Evolutionary conservation across 2,329 filamentous ascomycete species (phyloP).

Genomic region (Curvularia eragrostidis): DNA sequence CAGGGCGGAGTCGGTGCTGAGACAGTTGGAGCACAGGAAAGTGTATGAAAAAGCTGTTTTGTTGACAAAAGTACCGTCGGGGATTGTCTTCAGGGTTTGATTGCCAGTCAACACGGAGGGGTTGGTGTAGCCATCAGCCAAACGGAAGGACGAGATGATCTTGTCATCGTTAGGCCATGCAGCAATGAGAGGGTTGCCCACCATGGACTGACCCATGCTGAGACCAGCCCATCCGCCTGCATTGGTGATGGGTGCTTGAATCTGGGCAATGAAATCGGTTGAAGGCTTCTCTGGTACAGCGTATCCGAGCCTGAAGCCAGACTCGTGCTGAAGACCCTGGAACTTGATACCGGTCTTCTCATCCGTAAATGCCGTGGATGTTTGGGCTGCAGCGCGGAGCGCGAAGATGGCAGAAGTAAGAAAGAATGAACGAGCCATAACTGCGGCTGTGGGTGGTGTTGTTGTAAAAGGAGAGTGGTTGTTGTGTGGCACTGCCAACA

Average conservation of each 20-base stretch:
- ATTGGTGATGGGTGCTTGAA: conserved; percentile 54
- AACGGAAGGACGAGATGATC: conserved; percentile 56
- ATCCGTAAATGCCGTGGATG: conserved; percentile 38
- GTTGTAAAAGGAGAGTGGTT: conserved; percentile 23
- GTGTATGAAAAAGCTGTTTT: conserved; percentile 62
- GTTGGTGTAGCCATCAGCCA: conserved; percentile 57
- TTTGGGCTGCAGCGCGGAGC: conserved; percentile 36
- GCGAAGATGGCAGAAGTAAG: conserved; percentile 37
- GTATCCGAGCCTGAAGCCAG: conserved; percentile 59
- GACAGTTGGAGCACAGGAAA: conserved; percentile 58
- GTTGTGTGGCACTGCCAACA: conserved; percentile 35
- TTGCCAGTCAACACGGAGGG: conserved; percentile 55
- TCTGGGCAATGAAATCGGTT: conserved; percentile 63
- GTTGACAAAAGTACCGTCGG: conserved; percentile 61
- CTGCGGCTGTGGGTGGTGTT: conserved; percentile 13
- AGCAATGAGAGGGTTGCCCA: conserved; percentile 57
- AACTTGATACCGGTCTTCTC: conserved; percentile 45
- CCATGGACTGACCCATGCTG: conserved; percentile 58
- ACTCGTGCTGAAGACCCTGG: conserved; percentile 41
- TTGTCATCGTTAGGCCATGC: conserved; percentile 61
- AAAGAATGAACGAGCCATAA: conserved; percentile 40
- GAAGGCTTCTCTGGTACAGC: conserved; percentile 58
- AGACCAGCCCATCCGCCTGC: conserved; percentile 60
- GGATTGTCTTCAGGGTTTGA: conserved; percentile 55
- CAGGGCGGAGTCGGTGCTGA: conserved; percentile 31